Percentiles rank a stretch among this genome's conserved stretches.
Conservation (phyloP, 345 rosid genomes). For the Citrus medica region DNA sequence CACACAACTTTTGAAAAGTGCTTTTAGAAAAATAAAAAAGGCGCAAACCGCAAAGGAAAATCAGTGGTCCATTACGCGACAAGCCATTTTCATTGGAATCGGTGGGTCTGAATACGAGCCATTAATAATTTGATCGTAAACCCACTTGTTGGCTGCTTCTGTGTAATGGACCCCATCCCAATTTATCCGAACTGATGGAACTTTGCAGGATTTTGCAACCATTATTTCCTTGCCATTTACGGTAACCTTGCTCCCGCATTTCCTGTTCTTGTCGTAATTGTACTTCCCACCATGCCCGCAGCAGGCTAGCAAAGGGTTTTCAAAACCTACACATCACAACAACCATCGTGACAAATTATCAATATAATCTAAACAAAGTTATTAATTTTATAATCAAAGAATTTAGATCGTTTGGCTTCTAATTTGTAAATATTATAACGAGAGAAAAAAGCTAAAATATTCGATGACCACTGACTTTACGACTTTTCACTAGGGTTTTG, state of each 20-base stretch:
- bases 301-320: conserved; percentile 47
- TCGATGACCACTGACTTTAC: too few relatives aligned
- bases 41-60: background rate
- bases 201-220: conserved; percentile 48
- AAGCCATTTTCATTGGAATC: conserved; percentile 43
- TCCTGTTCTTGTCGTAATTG: conserved; percentile 39
- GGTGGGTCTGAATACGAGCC: conserved; percentile 59
- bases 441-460: too few relatives aligned
- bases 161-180: conserved; percentile 85
- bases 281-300: conserved; percentile 81
- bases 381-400: background rate
- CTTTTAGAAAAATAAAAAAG: conserved; percentile 4
- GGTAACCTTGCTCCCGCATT: conserved; percentile 44
- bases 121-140: conserved; percentile 33
- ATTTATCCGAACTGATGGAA: conserved; percentile 38
- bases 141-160: conserved; percentile 63
- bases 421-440: too few relatives aligned
- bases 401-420: background rate
- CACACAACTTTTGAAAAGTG: conserved; percentile 7
- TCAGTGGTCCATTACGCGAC: conserved; percentile 20
- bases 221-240: conserved; percentile 43
- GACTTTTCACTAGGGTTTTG: background rate
- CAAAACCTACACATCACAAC: conserved; percentile 37
- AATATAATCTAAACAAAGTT: background rate
- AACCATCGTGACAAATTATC: background rate